These are phyloP conservation scores for Aspergillus thermomutatus DNA, from an alignment of 2,329 filamentous ascomycete species.

Conservation along the genomic window DNA sequence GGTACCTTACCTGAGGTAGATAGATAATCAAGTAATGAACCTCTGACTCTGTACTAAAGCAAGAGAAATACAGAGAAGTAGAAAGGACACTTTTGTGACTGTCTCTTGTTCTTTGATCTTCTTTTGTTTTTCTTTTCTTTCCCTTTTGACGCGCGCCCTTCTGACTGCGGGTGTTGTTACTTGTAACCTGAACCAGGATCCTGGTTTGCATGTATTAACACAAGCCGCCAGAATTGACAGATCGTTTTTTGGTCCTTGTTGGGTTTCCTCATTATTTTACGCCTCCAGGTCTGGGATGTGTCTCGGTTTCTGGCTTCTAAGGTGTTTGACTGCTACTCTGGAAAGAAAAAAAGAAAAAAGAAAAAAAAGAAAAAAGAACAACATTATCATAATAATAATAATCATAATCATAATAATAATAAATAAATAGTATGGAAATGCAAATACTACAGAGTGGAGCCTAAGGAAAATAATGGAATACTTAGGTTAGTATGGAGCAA, in stretches of 20 bases:
- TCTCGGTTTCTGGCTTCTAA: not conserved
- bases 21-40: not conserved
- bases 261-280: not conserved
- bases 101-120: not conserved
- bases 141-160: constrained; percentile 10
- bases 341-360: not conserved
- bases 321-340: not conserved
- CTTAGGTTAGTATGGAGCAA: constrained; percentile 10
- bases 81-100: not conserved
- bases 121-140: constrained; percentile 1
- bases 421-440: not conserved
- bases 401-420: not conserved
- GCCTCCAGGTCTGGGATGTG: not conserved
- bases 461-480: not conserved
- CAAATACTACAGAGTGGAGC: constrained; percentile 11
- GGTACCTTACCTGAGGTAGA: not conserved
- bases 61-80: not conserved
- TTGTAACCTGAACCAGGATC: constrained; percentile 9
- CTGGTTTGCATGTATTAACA: constrained; percentile 13
- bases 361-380: not conserved
- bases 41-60: not conserved
- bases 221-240: constrained; percentile 3
- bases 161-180: constrained; percentile 10
- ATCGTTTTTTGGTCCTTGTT: not conserved
- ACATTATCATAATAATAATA: not conserved